Evolutionary conservation across 2,329 filamentous ascomycete species (phyloP).

Genomic region (Chrysosporium queenslandicum): DNA sequence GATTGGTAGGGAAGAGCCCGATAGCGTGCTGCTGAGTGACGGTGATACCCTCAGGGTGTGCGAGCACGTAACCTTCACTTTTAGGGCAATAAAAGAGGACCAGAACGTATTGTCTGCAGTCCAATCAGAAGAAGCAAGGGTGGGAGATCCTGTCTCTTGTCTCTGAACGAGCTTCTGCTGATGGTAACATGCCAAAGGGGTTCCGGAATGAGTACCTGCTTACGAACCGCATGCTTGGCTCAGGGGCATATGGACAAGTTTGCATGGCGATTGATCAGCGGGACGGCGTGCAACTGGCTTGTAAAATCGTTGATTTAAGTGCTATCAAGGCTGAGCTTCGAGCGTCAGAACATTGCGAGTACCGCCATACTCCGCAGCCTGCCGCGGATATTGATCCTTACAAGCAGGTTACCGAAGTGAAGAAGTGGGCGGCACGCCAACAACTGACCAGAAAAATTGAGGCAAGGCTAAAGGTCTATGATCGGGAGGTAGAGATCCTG

Average conservation of each 20-base stretch:
- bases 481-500: constrained; percentile 40
- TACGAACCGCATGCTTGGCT: constrained; percentile 34
- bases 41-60: constrained; percentile 25
- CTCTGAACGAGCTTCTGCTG: not conserved
- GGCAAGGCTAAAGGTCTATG: constrained; percentile 14
- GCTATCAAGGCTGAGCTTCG: constrained; percentile 19
- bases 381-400: constrained; percentile 18
- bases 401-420: not conserved
- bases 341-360: constrained; percentile 6
- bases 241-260: constrained; percentile 36
- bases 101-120: constrained; percentile 18
- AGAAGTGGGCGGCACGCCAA: constrained; percentile 1
- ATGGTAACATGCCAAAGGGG: constrained; percentile 19
- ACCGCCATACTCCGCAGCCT: constrained; percentile 9
- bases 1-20: constrained; percentile 13
- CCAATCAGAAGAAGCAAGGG: constrained; percentile 30
- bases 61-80: constrained; percentile 8
- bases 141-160: constrained; percentile 16
- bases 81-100: not conserved
- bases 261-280: constrained; percentile 33
- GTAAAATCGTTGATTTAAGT: constrained; percentile 37
- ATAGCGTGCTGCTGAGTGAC: constrained; percentile 16
- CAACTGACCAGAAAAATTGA: constrained; percentile 8
- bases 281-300: constrained; percentile 34
- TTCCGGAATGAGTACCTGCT: constrained; percentile 30